These are phyloP conservation scores for Sarocladium strictum DNA, from an alignment of 2,329 filamentous ascomycete genomes.

Conservation along the genomic window DNA sequence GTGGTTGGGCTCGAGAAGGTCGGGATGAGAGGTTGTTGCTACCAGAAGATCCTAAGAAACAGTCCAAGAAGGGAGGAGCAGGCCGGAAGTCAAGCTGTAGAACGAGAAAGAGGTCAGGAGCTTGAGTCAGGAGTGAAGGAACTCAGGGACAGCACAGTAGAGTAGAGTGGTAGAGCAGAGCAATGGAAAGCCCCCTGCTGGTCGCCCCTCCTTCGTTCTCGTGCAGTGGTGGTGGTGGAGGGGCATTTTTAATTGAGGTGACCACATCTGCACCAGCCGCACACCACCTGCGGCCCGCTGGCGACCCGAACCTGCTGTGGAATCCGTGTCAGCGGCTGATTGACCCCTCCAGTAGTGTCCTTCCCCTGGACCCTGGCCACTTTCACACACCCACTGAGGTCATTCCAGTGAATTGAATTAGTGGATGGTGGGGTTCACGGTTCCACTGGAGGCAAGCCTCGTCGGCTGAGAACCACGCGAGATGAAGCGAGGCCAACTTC, in stretches of 20 bases:
- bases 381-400: background rate
- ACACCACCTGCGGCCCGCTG: conserved; percentile 2
- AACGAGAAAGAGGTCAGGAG: background rate
- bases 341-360: background rate
- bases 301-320: conserved; percentile 6
- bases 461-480: background rate
- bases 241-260: background rate
- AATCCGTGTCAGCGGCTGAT: background rate
- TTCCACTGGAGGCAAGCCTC: background rate
- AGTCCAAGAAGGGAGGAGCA: background rate
- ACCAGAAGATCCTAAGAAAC: too few relatives aligned
- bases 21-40: background rate
- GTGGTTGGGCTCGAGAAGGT: background rate
- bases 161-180: background rate
- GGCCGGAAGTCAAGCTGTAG: background rate
- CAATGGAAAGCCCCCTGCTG: too few relatives aligned
- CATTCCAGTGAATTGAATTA: background rate
- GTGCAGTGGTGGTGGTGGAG: too few relatives aligned
- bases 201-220: too few relatives aligned
- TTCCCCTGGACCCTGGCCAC: background rate
- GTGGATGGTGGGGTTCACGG: background rate
- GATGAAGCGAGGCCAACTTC: background rate
- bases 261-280: background rate
- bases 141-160: too few relatives aligned
- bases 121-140: background rate